These are phyloP conservation scores for Phytopythium montanum DNA, from an alignment of 352 stramenopile genomes.

Conservation along the genomic window DNA sequence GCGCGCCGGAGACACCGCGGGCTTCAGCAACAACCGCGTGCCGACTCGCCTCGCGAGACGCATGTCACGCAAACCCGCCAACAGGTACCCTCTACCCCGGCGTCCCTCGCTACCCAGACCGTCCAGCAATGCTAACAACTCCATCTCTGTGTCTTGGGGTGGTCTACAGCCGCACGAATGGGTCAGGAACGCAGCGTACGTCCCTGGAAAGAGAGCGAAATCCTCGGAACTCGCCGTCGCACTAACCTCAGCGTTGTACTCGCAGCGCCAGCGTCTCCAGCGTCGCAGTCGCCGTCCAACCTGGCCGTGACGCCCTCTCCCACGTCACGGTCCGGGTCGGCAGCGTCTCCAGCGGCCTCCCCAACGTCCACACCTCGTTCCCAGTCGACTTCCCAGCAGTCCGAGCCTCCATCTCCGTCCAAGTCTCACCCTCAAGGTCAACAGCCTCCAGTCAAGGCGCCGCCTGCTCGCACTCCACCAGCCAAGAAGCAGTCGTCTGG, in stretches of 20 bases:
- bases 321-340: background rate
- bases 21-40: conserved; percentile 3
- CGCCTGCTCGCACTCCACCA: background rate
- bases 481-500: conserved; percentile 6
- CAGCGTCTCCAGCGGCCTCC: conserved; percentile 1
- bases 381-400: background rate
- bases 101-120: background rate
- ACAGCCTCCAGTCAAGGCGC: background rate
- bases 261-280: background rate
- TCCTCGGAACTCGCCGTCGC: background rate
- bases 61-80: background rate
- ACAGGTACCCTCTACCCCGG: background rate
- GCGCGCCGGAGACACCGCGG: background rate
- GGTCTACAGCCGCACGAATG: background rate
- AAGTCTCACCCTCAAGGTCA: background rate
- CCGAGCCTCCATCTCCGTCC: too few relatives aligned
- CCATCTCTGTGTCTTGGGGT: background rate
- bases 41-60: background rate
- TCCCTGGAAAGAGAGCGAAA: too few relatives aligned
- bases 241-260: background rate
- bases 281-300: background rate
- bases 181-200: background rate
- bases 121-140: background rate
- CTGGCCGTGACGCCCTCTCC: background rate
- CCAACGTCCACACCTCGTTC: background rate